Evolutionary conservation across 2,329 filamentous ascomycete genomes (phyloP), one percentile per base, ranked within the genome.

Genomic region (Seiridium cupressi): DNA sequence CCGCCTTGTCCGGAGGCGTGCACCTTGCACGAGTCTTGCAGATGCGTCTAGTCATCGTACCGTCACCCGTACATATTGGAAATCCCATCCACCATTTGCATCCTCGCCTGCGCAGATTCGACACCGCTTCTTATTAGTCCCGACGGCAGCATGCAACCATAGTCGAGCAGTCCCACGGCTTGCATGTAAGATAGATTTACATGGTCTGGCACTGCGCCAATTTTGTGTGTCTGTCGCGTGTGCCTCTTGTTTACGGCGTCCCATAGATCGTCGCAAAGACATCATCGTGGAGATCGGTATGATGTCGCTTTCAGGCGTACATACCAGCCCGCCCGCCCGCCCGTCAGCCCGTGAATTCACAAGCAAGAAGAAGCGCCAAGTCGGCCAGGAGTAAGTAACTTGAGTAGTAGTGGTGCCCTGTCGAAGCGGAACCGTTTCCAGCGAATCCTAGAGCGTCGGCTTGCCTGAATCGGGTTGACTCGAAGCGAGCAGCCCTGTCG

Each of bases 391-490:
- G n/a, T 31, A 57, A 57, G 11, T 18, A 44, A 54, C 40, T n/a
- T 9, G 32, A 32, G 35, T 49, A 49, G 47, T 44, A 11, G 42
- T 38, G 35, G 35, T 31, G 36, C 32, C 55, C 55, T 44, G 44
- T 46, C 55, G 26, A 48, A 10, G n/a, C 40, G 55, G 46, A 49
- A 13, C 36, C 44, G 11, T 11, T 58, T 40, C 44, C 26, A 58
- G 34, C 34, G 35, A 49, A 49, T 51, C 44, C 44, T 44, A 49
- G 6, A 11, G 55, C 46, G 34, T 51, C 55, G 55, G 55, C 44
- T 58, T 58, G 34, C 55, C 55, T 58, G 44, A 51, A 51, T 49
- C 32, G 46, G 55, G 32, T 26, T 51, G 44, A 49, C 13, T 48
- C 46, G 44, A 51, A 47, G 32, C 32, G 44, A 46, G 42, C 44